Percentiles rank a stretch among this genome's conserved stretches.
phyloP scores from a whole-genome alignment of 805 yeast genomes.

The Lachancea sp. region DNA sequence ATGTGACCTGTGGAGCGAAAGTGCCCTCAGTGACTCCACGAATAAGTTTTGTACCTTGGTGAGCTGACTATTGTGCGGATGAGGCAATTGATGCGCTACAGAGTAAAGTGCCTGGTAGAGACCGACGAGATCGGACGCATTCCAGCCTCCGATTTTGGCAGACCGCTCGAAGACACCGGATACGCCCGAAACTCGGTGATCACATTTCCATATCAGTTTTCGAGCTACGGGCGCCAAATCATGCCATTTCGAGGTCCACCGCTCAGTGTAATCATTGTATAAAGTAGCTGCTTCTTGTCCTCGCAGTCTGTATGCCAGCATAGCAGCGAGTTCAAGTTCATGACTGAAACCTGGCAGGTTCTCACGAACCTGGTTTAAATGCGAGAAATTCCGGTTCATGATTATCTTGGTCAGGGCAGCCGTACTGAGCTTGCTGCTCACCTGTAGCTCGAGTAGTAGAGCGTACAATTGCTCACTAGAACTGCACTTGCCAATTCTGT shows the following conservation, averaged over 20 bases:
- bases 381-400: conserved; percentile 18
- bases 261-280: not conserved
- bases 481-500: not conserved
- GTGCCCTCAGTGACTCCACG: conserved; percentile 14
- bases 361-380: conserved; percentile 15
- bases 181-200: not conserved
- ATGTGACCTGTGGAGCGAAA: conserved; percentile 17
- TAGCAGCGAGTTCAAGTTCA: conserved; percentile 16
- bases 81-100: conserved; percentile 16
- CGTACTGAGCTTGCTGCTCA: conserved; percentile 13
- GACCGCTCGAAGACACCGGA: not conserved
- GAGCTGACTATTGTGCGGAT: conserved; percentile 1
- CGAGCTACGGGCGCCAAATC: conserved; percentile 5
- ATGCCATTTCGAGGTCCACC: conserved; percentile 5
- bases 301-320: conserved; percentile 21
- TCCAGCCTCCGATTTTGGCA: not conserved
- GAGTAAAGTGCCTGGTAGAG: conserved; percentile 27
- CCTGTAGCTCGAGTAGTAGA: conserved; percentile 15
- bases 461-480: conserved; percentile 2
- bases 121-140: conserved; percentile 13
- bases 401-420: conserved; percentile 16
- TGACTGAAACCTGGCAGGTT: conserved; percentile 17
- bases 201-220: conserved; percentile 8
- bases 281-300: conserved; percentile 1
- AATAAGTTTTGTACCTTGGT: conserved; percentile 21